Evolutionary conservation across 495 filamentous ascomycete genomes (phyloP).

Genomic region (Penicillium diatomitis): DNA sequence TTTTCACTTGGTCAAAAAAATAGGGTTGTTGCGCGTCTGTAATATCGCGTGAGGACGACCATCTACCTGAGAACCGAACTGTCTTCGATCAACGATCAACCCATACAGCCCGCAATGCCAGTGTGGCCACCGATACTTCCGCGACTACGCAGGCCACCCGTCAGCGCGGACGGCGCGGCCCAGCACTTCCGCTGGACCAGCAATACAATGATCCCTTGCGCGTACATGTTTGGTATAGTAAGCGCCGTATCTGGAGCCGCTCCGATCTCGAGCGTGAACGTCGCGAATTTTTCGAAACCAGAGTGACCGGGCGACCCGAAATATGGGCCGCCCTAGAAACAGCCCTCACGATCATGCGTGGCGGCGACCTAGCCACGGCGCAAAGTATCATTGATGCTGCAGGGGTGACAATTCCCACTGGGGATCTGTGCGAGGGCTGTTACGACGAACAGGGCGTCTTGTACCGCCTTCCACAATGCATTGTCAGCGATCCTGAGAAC

Average conservation of each 20-base stretch:
- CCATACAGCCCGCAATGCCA: constrained; percentile 7
- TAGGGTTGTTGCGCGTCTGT: constrained; percentile 36
- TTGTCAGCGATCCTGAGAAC: constrained; percentile 69
- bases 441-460: constrained; percentile 71
- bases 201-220: constrained; percentile 46
- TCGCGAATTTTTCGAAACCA: constrained; percentile 72
- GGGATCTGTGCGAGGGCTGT: constrained; percentile 60
- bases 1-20: too few relatives aligned
- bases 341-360: constrained; percentile 56
- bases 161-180: constrained; percentile 9
- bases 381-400: constrained; percentile 70
- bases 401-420: constrained; percentile 69
- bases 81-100: constrained; percentile 10
- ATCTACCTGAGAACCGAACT: constrained; percentile 8
- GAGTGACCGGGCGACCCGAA: constrained; percentile 65
- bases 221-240: constrained; percentile 41
- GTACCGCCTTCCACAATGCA: constrained; percentile 68
- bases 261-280: constrained; percentile 40
- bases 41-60: constrained; percentile 25
- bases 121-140: background rate
- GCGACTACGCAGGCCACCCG: constrained; percentile 3
- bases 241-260: constrained; percentile 44
- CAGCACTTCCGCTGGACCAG: constrained; percentile 25
- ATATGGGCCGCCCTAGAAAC: constrained; percentile 67
- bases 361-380: constrained; percentile 55